Conservation (phyloP, 257 asterid genomes). For the Scutellaria baicalensis region DNA sequence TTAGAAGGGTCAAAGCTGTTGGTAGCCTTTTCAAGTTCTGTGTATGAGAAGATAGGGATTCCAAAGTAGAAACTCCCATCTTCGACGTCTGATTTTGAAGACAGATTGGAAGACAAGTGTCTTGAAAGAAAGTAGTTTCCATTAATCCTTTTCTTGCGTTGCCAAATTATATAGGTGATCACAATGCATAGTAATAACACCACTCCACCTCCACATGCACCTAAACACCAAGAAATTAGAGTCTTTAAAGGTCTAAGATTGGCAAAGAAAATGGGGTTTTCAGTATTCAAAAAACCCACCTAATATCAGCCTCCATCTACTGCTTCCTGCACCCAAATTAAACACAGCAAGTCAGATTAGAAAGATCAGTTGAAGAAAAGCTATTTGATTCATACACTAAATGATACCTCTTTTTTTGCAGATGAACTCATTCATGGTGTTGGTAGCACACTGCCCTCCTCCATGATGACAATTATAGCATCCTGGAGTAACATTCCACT, state of each 20-base stretch:
- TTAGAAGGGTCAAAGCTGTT: slow-evolving; percentile 44
- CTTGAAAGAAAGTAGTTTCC: slow-evolving; percentile 25
- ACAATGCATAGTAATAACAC: neutral
- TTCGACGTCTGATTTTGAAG: slow-evolving; percentile 35
- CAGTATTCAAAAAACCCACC: slow-evolving; percentile 10
- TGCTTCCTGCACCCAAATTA: slow-evolving; percentile 3
- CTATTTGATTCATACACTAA: neutral
- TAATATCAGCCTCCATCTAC: neutral
- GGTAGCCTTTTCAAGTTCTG: slow-evolving; percentile 55
- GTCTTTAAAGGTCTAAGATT: neutral
- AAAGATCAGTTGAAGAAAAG: neutral
- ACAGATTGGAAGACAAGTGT: slow-evolving; percentile 30
- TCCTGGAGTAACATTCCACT: slow-evolving; percentile 28
- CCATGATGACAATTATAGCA: slow-evolving; percentile 21
- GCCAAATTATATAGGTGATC: slow-evolving; percentile 10
- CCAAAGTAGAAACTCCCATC: slow-evolving; percentile 38
- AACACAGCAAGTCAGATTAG: neutral
- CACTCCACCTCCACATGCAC: slow-evolving; percentile 23
- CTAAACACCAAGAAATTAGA: slow-evolving; percentile 19
- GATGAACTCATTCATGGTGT: neutral
- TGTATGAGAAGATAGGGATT: slow-evolving; percentile 55
- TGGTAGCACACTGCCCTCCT: slow-evolving; percentile 35
- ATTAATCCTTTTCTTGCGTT: slow-evolving; percentile 23
- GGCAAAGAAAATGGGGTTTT: neutral
- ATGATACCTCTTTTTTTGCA: slow-evolving; percentile 26